Base-by-base conservation (phyloP, 139 green algal species). In the Chlorella ohadii region DNA sequence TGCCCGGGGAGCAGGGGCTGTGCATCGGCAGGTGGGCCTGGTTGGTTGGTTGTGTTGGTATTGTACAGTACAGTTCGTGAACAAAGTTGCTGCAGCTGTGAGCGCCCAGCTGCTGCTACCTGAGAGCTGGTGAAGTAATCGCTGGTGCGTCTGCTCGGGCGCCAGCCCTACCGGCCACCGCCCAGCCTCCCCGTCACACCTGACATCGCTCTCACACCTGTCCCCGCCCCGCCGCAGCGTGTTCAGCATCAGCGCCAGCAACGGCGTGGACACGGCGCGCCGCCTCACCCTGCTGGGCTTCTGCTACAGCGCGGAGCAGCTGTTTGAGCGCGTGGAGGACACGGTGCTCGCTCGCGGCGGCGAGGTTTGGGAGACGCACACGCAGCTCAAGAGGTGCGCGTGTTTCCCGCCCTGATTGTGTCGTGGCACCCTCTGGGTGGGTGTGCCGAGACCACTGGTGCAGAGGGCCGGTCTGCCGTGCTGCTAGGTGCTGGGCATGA, bases 241-340 rank as follows among this genome's bases (percentile, higher is more conserved):
- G 51, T 59, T 59, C 51, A 19, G 51, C 51, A 59, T 96, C 15
- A 78, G 85, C 1, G 94, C 94, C 41, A 96, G 90, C 66, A 97
- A 97, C 76, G 94, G 94, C 28, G 27, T 79, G 1, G 92, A 97
- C 67, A 55, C 72, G 23, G 79, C 75, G 0, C 88, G 94, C 4
- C 89, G 91, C 13, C 44, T 97, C 19, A 89, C 87, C 71, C 72
- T 96, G 39, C 71, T 94, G 79, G 93, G 93, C 31, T 96, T 97
- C 84, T 96, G 93, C 86, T 91, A 86, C 33, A 92, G 84, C 20
- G 75, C 86, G 15, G 89, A 95, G 56, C 81, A 88, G 65, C 87
- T 95, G 38, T 84, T 47, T 65, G 85, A 91, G 75, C 67, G 79
- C 28, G 84, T 90, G 47, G 87, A 90, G 33, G 51, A 87, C 41